phyloP scores from a whole-genome alignment of 2,329 filamentous ascomycete species.

The Fusarium burgessii region DNA sequence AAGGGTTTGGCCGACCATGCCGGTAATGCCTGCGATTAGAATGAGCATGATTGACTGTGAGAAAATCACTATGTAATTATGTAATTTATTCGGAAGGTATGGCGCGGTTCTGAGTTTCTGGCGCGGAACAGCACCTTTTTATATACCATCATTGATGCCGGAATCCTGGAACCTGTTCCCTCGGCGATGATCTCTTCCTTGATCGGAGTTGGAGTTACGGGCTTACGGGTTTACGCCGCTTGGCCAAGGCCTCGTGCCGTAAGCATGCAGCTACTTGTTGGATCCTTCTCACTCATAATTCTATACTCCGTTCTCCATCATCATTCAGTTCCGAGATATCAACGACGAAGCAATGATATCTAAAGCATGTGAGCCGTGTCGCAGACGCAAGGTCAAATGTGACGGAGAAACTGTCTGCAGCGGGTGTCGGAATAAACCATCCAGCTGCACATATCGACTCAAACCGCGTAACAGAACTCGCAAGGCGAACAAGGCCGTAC shows the following conservation, averaged over 20 bases:
- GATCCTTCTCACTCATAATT: not conserved
- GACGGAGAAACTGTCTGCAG: not conserved
- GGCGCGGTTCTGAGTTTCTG: no score
- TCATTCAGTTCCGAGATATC: not conserved
- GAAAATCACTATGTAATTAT: no score
- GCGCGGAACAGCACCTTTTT: not conserved
- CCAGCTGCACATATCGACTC: not conserved
- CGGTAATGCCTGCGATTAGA: constrained; percentile 7
- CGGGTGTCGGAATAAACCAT: rapidly evolving
- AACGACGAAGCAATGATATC: not conserved
- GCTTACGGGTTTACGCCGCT: not conserved
- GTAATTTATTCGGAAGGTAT: no score
- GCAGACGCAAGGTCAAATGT: not conserved
- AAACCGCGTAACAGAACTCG: not conserved
- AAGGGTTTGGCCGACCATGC: constrained; percentile 11
- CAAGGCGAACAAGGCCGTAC: no score
- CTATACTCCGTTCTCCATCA: rapidly evolving
- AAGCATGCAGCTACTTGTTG: not conserved
- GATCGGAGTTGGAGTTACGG: not conserved
- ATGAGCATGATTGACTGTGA: not conserved
- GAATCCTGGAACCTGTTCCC: not conserved
- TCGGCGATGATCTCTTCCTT: not conserved
- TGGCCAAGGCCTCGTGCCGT: not conserved
- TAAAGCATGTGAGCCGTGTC: not conserved
- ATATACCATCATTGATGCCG: not conserved